Base-by-base conservation (phyloP, 2,329 filamentous ascomycete species). In the Epichloe baconii region DNA sequence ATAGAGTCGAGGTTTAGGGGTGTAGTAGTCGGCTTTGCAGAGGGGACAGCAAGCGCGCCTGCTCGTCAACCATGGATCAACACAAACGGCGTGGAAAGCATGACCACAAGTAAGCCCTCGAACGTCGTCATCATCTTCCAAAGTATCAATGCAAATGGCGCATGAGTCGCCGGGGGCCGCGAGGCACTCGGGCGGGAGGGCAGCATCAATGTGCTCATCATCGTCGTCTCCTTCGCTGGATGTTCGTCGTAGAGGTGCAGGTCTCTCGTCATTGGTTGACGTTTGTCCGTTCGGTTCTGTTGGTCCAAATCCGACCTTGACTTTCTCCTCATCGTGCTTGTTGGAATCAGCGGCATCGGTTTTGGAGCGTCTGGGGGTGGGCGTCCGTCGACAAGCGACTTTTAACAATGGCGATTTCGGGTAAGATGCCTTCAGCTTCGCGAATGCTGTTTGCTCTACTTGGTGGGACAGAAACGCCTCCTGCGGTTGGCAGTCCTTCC, bases 1-100 rank as follows among this genome's bases (percentile, higher is more conserved):
- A 10, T 66, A 64, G 3, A 86, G 75, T 15, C 88, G 85, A 48
- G 89, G 88, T 69, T 97, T 97, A 0, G 93, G 91, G 3, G 88
- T 84, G 66, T 95, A 97, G 67, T 97, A 98, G 64, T 98, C 93
- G 41, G 91, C 88, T 71, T 98, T 98, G 75, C 93, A 98, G 6
- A 98, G 82, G 5, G 93, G 93, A 66, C 93, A 98, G 72, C 91
- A 97, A 26, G 93, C 93, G 57, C 91, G 84, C 56, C 93, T 82
- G 63, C 86, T 90, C 10, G 93, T 98, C 56, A 98, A 72, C 93
- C 93, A 98, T 11, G 93, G 93, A 60, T 98, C 93, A 47, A 98
- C 80, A 64, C 93, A 98, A 40, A 85, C 87, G 48, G 89, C 90
- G 66, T 98, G 93, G 78, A 97, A 98, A 50, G 91, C 90, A 67